phyloP scores from a whole-genome alignment of 2,329 filamentous ascomycete genomes.

The Cyanodermella asteris region DNA sequence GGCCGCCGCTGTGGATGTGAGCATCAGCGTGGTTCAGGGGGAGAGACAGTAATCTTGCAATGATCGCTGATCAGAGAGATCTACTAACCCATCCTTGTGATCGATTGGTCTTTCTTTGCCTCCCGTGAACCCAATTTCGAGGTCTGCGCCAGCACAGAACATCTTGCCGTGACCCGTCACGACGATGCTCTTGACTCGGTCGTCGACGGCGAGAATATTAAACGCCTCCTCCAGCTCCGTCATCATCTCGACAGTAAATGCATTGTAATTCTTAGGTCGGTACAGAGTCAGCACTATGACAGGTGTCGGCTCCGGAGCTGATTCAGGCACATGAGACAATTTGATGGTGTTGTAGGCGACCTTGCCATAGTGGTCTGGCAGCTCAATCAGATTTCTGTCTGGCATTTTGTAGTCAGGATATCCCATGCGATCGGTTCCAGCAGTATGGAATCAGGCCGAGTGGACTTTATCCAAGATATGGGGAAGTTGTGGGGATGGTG shows the following conservation, averaged over 20 bases:
- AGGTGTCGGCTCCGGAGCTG: constrained; percentile 33
- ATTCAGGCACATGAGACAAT: constrained; percentile 17
- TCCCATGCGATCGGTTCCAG: too few species aligned
- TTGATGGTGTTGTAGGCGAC: constrained; percentile 12
- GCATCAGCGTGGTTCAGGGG: not conserved
- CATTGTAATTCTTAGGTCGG: constrained; percentile 45
- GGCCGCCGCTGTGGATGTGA: constrained; percentile 16
- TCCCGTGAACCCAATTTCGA: constrained; percentile 17
- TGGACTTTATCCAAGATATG: too few species aligned
- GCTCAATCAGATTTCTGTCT: too few species aligned
- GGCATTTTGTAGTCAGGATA: too few species aligned
- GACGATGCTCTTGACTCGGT: constrained; percentile 32
- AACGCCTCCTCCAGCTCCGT: constrained; percentile 35
- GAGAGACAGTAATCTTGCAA: not conserved
- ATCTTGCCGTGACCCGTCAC: constrained; percentile 31
- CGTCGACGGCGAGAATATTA: constrained; percentile 28
- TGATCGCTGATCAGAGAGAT: not conserved
- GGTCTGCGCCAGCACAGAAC: constrained; percentile 39
- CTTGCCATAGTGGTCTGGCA: not conserved
- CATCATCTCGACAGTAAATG: constrained; percentile 44
- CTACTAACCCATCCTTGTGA: constrained; percentile 1
- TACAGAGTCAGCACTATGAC: constrained; percentile 42
- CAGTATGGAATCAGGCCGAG: too few species aligned
- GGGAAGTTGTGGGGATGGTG: too few species aligned
- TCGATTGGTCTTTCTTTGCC: constrained; percentile 1